phyloP scores from a whole-genome alignment of 768 basidiomycete genomes.

The Pisolithus orientalis region DNA sequence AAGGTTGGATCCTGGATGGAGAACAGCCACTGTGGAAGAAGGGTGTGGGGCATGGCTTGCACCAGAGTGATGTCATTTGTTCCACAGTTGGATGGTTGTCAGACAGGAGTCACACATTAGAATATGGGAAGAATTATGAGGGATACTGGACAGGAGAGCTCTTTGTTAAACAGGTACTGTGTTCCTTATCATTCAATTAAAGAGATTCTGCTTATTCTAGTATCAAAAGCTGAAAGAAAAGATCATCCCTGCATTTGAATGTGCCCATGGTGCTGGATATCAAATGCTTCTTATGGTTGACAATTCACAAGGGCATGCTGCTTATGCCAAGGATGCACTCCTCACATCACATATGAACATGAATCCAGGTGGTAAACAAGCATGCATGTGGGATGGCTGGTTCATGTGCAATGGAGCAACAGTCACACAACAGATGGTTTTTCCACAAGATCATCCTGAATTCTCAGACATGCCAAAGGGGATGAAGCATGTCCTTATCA shows the following conservation, averaged over 20 bases:
- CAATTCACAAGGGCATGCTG: constrained; percentile 41
- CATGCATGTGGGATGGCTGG: too few relatives aligned
- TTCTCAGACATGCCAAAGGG: constrained; percentile 28
- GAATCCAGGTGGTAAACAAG: too few relatives aligned
- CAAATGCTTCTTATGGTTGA: constrained; percentile 35
- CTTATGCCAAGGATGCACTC: too few relatives aligned
- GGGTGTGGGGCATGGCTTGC: constrained; percentile 31
- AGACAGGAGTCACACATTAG: constrained; percentile 26
- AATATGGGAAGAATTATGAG: constrained; percentile 41
- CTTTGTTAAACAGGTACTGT: constrained; percentile 27
- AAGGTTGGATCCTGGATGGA: constrained; percentile 30
- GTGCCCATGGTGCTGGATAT: constrained; percentile 13
- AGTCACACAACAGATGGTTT: constrained; percentile 25
- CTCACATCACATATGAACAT: too few relatives aligned
- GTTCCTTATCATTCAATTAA: neutral
- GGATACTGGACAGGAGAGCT: constrained; percentile 33
- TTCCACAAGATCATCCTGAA: constrained; percentile 26
- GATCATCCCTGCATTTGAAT: constrained; percentile 10
- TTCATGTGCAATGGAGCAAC: constrained; percentile 17
- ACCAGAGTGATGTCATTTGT: constrained; percentile 33
- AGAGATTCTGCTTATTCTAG: neutral
- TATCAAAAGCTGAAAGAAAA: constrained; percentile 6
- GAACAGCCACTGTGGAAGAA: constrained; percentile 34
- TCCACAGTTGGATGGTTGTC: constrained; percentile 26
- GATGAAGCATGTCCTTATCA: constrained; percentile 22